Evolutionary conservation across 169 alveolate genomes (phyloP).

Genomic region (Plasmodium relictum): DNA sequence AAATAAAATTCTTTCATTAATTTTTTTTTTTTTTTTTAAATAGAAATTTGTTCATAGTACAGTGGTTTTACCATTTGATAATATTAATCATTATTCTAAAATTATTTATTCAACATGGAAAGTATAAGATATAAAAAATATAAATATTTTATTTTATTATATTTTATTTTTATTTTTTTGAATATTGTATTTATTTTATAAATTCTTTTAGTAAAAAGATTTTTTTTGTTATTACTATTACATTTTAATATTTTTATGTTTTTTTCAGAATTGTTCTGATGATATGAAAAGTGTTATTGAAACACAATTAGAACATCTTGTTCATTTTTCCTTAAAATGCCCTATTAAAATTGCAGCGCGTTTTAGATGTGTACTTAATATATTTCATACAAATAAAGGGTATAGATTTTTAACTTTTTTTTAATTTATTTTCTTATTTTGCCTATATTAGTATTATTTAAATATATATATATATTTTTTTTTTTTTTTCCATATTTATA

Average conservation of each 20-base stretch:
- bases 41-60: conserved; percentile 49
- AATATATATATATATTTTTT: not conserved
- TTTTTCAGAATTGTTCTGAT: conserved; percentile 49
- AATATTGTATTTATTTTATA: too few relatives aligned
- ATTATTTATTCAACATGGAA: conserved; percentile 65
- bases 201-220: too few relatives aligned
- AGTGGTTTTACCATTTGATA: conserved; percentile 30
- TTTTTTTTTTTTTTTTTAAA: not conserved
- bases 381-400: conserved; percentile 75
- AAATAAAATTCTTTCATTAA: not conserved
- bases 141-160: not conserved
- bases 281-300: conserved; percentile 23
- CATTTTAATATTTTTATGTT: not conserved
- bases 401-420: not conserved
- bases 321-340: conserved; percentile 48
- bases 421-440: conserved; percentile 10
- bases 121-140: conserved; percentile 21
- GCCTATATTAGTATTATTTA: not conserved
- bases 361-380: conserved; percentile 37
- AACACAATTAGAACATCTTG: conserved; percentile 61
- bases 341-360: conserved; percentile 71
- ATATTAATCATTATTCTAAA: conserved; percentile 51
- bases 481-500: not conserved
- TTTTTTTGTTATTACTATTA: not conserved
- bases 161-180: not conserved